A percentile compares a stretch with the other conserved stretches of the same genome.
phyloP scores from a whole-genome alignment of 1,139 yeast genomes.

The Scheffersomyces cryptocercus region DNA sequence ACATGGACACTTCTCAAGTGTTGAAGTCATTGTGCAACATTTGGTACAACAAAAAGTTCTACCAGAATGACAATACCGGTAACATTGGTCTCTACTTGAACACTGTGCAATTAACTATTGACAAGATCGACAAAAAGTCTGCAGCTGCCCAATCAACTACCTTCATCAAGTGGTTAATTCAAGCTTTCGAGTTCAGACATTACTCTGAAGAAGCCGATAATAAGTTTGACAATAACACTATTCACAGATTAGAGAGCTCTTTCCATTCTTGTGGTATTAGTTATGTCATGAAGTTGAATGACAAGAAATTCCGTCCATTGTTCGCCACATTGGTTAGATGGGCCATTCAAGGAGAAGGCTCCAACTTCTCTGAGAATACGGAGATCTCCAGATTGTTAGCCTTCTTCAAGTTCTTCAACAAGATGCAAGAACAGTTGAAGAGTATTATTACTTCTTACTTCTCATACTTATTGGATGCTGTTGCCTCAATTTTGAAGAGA shows the following conservation, averaged over 20 bases:
- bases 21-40: conserved; percentile 60
- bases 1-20: conserved; percentile 66
- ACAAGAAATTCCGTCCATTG: conserved; percentile 88
- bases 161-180: conserved; percentile 70
- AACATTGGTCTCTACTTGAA: conserved; percentile 73
- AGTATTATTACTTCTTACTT: conserved; percentile 86
- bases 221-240: conserved; percentile 67
- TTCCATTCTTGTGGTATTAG: conserved; percentile 72
- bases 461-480: conserved; percentile 80
- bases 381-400: conserved; percentile 62
- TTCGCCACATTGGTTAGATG: conserved; percentile 88
- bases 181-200: conserved; percentile 66
- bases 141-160: conserved; percentile 70
- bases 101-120: conserved; percentile 64
- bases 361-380: conserved; percentile 40
- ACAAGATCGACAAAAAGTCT: conserved; percentile 67
- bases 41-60: conserved; percentile 51
- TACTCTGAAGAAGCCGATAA: conserved; percentile 37
- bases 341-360: conserved; percentile 86
- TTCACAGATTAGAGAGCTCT: conserved; percentile 77
- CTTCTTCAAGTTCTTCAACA: conserved; percentile 85
- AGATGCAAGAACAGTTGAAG: conserved; percentile 78
- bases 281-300: conserved; percentile 88
- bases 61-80: conserved; percentile 43
- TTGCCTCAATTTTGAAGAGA: conserved; percentile 52